Evolutionary conservation across 163 green algal genomes (phyloP).

Genomic region (Chloromonas sp.): DNA sequence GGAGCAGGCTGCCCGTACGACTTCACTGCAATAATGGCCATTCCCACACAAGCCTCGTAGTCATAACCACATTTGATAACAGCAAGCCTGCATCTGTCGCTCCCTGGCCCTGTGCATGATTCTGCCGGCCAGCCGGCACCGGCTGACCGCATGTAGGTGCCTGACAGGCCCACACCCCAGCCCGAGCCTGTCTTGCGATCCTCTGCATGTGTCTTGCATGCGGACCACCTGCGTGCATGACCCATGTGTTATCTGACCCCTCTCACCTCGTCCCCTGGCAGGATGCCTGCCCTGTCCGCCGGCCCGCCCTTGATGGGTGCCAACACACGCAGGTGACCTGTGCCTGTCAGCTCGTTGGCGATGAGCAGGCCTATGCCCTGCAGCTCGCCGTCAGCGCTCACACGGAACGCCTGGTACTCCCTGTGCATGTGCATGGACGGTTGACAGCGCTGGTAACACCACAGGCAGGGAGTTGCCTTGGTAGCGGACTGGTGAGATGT

Average conservation of each 20-base stretch:
- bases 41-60: no score
- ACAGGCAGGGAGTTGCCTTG: not conserved
- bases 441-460: not conserved
- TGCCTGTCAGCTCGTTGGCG: slow-evolving; percentile 50
- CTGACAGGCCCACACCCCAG: no score
- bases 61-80: no score
- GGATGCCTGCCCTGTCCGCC: slow-evolving; percentile 73
- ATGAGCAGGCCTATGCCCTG: slow-evolving; percentile 91
- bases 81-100: no score
- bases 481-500: not conserved
- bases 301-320: slow-evolving; percentile 76
- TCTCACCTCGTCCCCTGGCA: slow-evolving; percentile 70
- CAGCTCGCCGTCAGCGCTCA: slow-evolving; percentile 79
- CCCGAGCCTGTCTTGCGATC: no score
- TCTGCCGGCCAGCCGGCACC: no score
- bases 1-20: no score
- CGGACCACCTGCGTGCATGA: not conserved
- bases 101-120: no score
- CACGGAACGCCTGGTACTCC: slow-evolving; percentile 80
- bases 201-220: not conserved
- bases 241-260: not conserved
- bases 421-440: slow-evolving; percentile 29
- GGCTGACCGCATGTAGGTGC: no score
- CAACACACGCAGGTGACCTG: slow-evolving; percentile 61
- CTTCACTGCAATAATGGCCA: no score